phyloP scores from a whole-genome alignment of 768 basidiomycete genomes.

The Naganishia vaughanmartiniae region DNA sequence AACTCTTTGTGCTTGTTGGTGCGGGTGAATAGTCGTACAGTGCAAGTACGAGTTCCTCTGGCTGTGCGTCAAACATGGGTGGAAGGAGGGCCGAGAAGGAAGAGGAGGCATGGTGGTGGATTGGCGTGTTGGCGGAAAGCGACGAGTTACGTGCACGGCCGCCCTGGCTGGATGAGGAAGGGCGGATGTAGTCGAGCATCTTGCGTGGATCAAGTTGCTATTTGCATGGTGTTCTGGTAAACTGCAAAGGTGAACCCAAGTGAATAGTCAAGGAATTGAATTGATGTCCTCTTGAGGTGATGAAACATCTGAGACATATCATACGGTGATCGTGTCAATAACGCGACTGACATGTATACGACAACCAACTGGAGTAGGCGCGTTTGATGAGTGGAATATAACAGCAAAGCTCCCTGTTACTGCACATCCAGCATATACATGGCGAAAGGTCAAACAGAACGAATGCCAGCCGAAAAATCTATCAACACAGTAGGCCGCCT shows the following conservation, averaged over 20 bases:
- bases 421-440: too few relatives aligned
- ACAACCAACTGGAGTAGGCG: too few relatives aligned
- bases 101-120: constrained; percentile 17
- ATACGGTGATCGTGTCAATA: neutral
- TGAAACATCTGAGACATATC: constrained; percentile 4
- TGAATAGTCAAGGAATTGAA: neutral
- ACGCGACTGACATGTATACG: too few relatives aligned
- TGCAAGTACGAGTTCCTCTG: constrained; percentile 73
- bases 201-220: neutral
- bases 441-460: too few relatives aligned
- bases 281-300: neutral
- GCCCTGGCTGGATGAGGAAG: neutral
- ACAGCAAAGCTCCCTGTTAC: too few relatives aligned
- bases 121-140: neutral
- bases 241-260: too few relatives aligned
- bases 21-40: constrained; percentile 76
- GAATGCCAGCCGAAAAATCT: too few relatives aligned
- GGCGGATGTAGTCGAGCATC: constrained; percentile 1
- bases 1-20: constrained; percentile 65
- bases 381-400: too few relatives aligned
- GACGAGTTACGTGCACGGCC: constrained; percentile 2
- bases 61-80: constrained; percentile 25
- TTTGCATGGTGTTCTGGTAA: neutral
- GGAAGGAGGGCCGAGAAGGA: constrained; percentile 25
- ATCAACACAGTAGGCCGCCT: too few relatives aligned